Evolutionary conservation across 345 rosid genomes (phyloP).

Genomic region (Stellera chamaejasme): DNA sequence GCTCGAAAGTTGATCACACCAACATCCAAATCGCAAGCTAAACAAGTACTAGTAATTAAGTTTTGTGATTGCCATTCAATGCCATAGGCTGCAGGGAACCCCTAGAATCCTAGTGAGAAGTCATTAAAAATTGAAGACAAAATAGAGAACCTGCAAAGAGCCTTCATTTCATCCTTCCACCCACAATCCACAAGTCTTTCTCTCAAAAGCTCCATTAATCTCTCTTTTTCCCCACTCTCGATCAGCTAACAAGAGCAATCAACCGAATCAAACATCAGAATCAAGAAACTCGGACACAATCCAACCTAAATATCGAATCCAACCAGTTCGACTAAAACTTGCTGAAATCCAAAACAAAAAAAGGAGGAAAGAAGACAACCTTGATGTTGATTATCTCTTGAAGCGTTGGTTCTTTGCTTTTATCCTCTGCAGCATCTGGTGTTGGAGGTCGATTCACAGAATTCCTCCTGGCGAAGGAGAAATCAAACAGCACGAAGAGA

Average conservation of each 20-base stretch:
- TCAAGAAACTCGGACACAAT: background rate
- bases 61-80: too few species aligned
- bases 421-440: constrained; percentile 39
- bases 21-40: too few species aligned
- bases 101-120: background rate
- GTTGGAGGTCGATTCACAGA: constrained; percentile 63
- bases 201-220: constrained; percentile 60
- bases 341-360: background rate
- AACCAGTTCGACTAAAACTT: too few species aligned
- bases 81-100: too few species aligned
- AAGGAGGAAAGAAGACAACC: constrained; percentile 21
- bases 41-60: too few species aligned
- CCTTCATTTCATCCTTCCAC: constrained; percentile 78
- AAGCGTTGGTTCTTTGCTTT: constrained; percentile 41
- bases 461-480: constrained; percentile 33
- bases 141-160: constrained; percentile 59
- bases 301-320: too few species aligned
- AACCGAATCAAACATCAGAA: background rate
- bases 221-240: constrained; percentile 72
- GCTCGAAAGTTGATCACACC: too few species aligned
- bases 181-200: constrained; percentile 74
- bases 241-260: constrained; percentile 31
- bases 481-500: background rate
- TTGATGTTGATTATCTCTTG: constrained; percentile 54
- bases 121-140: background rate